phyloP scores from a whole-genome alignment of 2,329 filamentous ascomycete species.

The Penicillium polonicum region DNA sequence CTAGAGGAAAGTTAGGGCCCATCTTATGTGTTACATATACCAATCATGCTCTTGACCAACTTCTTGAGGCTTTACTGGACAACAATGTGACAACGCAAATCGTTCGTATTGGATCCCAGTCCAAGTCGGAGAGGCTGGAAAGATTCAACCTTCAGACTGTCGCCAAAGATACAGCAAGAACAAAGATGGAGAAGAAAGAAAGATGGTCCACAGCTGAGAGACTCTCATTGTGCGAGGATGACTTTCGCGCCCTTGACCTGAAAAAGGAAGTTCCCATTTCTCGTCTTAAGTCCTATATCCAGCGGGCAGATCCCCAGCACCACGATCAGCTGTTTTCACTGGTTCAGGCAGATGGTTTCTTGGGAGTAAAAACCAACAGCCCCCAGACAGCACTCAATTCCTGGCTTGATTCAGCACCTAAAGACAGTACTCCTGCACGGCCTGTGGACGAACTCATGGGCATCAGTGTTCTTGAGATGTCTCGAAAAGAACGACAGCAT shows the following conservation, averaged over 20 bases:
- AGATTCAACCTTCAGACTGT: slow-evolving; percentile 50
- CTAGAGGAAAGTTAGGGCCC: slow-evolving; percentile 39
- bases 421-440: not conserved
- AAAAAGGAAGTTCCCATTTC: slow-evolving; percentile 1
- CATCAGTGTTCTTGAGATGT: not conserved
- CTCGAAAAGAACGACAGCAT: not conserved
- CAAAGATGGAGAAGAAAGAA: slow-evolving; percentile 28
- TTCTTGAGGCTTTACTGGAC: slow-evolving; percentile 60
- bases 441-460: not conserved
- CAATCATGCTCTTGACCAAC: slow-evolving; percentile 57
- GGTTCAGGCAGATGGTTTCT: not conserved
- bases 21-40: slow-evolving; percentile 53
- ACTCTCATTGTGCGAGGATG: slow-evolving; percentile 14
- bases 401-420: not conserved
- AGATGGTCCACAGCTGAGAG: slow-evolving; percentile 11
- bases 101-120: slow-evolving; percentile 61
- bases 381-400: not conserved
- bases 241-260: slow-evolving; percentile 13
- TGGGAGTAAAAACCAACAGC: not conserved
- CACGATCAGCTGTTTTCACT: slow-evolving; percentile 4
- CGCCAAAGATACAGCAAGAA: slow-evolving; percentile 37
- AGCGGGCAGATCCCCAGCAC: not conserved
- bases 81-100: slow-evolving; percentile 43
- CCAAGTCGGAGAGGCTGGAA: slow-evolving; percentile 55
- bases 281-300: slow-evolving; percentile 11